Evolutionary conservation across 1,284 basidiomycete species (phyloP).

Genomic region (Cystobasidiaceae sp.): DNA sequence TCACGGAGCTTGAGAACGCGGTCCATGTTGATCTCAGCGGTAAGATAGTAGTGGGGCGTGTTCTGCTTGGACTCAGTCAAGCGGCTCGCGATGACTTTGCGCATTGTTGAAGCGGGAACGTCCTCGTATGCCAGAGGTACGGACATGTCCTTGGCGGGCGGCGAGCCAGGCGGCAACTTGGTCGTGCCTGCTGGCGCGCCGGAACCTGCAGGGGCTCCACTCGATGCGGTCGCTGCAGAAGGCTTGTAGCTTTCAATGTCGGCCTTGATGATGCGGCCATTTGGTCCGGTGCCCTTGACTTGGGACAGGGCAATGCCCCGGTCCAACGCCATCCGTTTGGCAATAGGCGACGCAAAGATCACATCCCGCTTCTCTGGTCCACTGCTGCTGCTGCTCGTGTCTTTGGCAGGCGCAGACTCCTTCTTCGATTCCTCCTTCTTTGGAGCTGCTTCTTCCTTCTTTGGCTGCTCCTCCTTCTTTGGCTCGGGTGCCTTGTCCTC

Average conservation of each 20-base stretch:
- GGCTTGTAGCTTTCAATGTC: constrained; percentile 80
- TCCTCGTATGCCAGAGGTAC: constrained; percentile 72
- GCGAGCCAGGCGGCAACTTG: constrained; percentile 47
- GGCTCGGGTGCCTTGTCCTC: constrained; percentile 46
- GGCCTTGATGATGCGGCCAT: constrained; percentile 86
- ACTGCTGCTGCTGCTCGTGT: constrained; percentile 41
- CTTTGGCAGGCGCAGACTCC: constrained; percentile 30
- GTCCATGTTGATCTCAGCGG: constrained; percentile 94
- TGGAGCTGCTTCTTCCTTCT: constrained; percentile 47
- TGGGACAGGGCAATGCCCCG: constrained; percentile 84
- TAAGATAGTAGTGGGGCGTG: constrained; percentile 96
- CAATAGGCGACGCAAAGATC: constrained; percentile 91
- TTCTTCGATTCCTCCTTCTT: constrained; percentile 48
- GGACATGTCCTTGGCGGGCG: constrained; percentile 41
- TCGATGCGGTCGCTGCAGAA: constrained; percentile 32
- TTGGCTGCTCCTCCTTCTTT: constrained; percentile 50
- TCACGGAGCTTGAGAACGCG: constrained; percentile 88
- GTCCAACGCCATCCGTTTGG: constrained; percentile 94
- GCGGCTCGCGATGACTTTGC: constrained; percentile 83
- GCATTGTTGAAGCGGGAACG: constrained; percentile 90
- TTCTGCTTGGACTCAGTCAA: constrained; percentile 90
- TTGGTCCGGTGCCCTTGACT: constrained; percentile 90
- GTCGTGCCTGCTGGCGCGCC: constrained; percentile 50
- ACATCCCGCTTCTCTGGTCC: constrained; percentile 51
- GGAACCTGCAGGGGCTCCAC: constrained; percentile 50